Conservation (phyloP, 345 rosid genomes). For the Aurinia saxatilis region DNA sequence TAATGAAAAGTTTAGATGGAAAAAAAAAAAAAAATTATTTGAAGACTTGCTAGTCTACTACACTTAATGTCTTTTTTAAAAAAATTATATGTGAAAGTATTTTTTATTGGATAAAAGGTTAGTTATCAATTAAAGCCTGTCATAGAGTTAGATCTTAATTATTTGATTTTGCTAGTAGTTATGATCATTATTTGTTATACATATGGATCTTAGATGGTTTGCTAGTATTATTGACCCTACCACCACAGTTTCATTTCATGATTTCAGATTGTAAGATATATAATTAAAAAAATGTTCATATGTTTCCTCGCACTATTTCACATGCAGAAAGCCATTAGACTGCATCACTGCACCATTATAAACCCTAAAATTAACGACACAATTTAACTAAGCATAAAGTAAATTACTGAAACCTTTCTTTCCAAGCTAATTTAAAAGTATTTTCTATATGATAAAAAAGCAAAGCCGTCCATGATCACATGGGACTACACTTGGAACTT, state of each 20-base stretch:
- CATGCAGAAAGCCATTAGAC: conserved; percentile 12
- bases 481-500: conserved; percentile 26
- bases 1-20: no score
- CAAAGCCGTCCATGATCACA: conserved; percentile 24
- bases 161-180: conserved; percentile 16
- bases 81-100: no score
- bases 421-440: not conserved
- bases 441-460: not conserved
- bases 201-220: not conserved
- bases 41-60: no score
- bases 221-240: not conserved
- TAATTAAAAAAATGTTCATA: not conserved
- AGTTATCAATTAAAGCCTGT: not conserved
- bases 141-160: not conserved
- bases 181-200: not conserved
- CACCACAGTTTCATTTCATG: not conserved
- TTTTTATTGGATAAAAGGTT: no score
- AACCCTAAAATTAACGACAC: not conserved
- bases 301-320: conserved; percentile 5
- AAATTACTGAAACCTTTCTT: not conserved
- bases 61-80: no score
- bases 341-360: not conserved
- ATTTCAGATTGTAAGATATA: not conserved
- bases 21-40: no score
- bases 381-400: not conserved